phyloP scores from a whole-genome alignment of 2,329 filamentous ascomycete genomes.

The Pseudogymnoascus sp. region DNA sequence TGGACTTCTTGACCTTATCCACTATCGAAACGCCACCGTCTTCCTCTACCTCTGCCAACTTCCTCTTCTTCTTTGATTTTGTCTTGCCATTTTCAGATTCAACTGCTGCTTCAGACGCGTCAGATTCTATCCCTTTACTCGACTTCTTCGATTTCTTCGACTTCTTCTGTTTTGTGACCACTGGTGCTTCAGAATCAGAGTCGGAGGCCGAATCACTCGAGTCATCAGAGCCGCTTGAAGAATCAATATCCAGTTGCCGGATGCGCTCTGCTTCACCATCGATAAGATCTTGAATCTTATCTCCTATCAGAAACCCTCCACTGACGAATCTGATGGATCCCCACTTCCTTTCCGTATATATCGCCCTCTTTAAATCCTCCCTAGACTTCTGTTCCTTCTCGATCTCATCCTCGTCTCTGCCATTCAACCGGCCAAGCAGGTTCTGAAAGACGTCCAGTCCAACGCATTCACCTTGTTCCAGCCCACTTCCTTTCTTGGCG shows the following conservation, averaged over 20 bases:
- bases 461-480: conserved; percentile 63
- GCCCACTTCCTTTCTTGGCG: conserved; percentile 64
- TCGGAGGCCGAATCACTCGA: conserved; percentile 13
- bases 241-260: conserved; percentile 20
- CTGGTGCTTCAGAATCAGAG: conserved; percentile 10
- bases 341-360: conserved; percentile 69
- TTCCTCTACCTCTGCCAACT: conserved; percentile 36
- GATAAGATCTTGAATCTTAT: conserved; percentile 44
- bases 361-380: conserved; percentile 62
- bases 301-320: conserved; percentile 64
- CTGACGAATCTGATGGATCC: conserved; percentile 79
- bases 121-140: conserved; percentile 23
- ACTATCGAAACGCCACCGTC: conserved; percentile 17
- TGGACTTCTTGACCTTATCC: conserved; percentile 28
- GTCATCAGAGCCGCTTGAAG: conserved; percentile 14
- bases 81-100: conserved; percentile 16
- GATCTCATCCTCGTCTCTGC: conserved; percentile 68
- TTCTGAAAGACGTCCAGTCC: conserved; percentile 83
- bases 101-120: conserved; percentile 18
- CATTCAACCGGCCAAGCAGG: conserved; percentile 81
- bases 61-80: conserved; percentile 37
- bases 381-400: conserved; percentile 62
- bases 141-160: conserved; percentile 21
- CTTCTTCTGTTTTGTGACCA: conserved; percentile 19
- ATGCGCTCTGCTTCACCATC: conserved; percentile 31